phyloP scores from a whole-genome alignment of 306 rosid species.

The Cicer chorassanicum region DNA sequence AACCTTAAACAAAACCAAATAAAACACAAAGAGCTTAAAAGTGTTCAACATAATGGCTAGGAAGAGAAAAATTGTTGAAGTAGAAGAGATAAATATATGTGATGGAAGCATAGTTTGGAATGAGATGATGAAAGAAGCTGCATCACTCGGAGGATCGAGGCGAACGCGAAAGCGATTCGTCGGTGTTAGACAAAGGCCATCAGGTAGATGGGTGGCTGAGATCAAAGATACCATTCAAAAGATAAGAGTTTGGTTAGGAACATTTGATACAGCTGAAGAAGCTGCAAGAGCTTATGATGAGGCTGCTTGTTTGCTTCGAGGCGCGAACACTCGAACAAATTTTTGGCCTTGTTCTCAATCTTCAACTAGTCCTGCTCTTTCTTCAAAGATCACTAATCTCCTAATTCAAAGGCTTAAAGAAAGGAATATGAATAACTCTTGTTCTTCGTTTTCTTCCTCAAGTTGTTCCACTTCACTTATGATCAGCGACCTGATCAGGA shows the following conservation, averaged over 20 bases:
- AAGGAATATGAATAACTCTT: slow-evolving; percentile 60
- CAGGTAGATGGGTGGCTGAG: slow-evolving; percentile 98
- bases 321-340: slow-evolving; percentile 86
- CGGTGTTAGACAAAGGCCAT: slow-evolving; percentile 92
- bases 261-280: slow-evolving; percentile 95
- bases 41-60: slow-evolving; percentile 66
- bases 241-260: slow-evolving; percentile 98
- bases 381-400: slow-evolving; percentile 89
- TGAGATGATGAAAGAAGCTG: slow-evolving; percentile 82
- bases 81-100: slow-evolving; percentile 49
- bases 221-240: slow-evolving; percentile 92
- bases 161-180: slow-evolving; percentile 76
- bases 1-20: slow-evolving; percentile 21
- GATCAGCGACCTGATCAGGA: not conserved
- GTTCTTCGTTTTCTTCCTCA: slow-evolving; percentile 36
- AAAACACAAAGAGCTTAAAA: slow-evolving; percentile 53
- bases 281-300: slow-evolving; percentile 98
- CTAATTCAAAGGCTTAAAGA: slow-evolving; percentile 91
- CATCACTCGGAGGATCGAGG: slow-evolving; percentile 64
- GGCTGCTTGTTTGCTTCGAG: slow-evolving; percentile 94
- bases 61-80: slow-evolving; percentile 69
- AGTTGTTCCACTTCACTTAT: slow-evolving; percentile 42
- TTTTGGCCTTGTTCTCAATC: slow-evolving; percentile 88
- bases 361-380: slow-evolving; percentile 73
- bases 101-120: slow-evolving; percentile 71